Base-by-base conservation (phyloP, 345 rosid genomes). In the Hypericum androsaemum region DNA sequence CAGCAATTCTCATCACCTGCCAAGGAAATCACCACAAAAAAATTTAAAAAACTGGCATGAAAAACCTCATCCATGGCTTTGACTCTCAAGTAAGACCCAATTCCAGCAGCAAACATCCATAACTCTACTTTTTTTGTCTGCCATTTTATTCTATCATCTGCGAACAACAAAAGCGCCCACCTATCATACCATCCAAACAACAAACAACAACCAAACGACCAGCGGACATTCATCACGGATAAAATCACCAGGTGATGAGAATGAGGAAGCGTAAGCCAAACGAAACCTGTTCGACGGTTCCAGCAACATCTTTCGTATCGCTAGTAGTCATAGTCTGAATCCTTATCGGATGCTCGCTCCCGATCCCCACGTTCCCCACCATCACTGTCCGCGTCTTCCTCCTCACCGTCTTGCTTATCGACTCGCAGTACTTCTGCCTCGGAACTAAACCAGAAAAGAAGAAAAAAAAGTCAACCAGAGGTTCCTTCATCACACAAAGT, bases 271-370 rank as follows among this genome's bases (percentile, higher is more conserved):
- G 12, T 48, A 41, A 17, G 6, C 13, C 35, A 16, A 37, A 53
- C 35, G 45, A 49, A 69, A 92, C 98, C 96, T 92, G 71, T 55
- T 88, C 96, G 57, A 92, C 89, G 49, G 98, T 92, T n/a, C 62
- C 95, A 69, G 94, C 75, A 60, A 88, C 73, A 69, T 92, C 86
- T 68, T 84, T 88, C 7, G 98, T 92, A 70, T 92, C 94, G 0
- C 74, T 62, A 45, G 96, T 92, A 52, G 98, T 92, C 98, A 92
- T 92, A 1, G 98, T 92, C 50, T 92, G 98, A 64, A 92, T 74
- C 67, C 95, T 79, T 42, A 92, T 73, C 3, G 98, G 98, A 77
- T 92, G 94, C 10, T 92, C 83, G 52, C 96, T 83, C 6, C 98
- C 98, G 68, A 88, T 87, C 35, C 83, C 72, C 41, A 92, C 96